phyloP scores from a whole-genome alignment of 164 flowering plant species.

The Cinnamomum chago region DNA sequence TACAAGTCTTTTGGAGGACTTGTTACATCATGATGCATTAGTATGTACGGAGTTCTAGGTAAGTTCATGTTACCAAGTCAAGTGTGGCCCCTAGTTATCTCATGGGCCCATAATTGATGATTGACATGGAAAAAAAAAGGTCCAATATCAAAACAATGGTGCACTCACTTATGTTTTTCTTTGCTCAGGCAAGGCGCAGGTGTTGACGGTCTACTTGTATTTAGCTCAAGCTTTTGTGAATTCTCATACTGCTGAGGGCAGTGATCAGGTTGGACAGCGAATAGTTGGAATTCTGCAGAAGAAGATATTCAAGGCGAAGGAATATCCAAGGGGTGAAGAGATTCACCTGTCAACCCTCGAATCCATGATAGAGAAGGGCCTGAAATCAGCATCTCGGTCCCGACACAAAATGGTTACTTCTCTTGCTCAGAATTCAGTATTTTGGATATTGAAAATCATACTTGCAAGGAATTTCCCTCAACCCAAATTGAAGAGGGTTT shows the following conservation, averaged over 20 bases:
- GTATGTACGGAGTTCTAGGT: too few species aligned
- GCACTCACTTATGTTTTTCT: background rate
- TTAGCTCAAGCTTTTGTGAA: slow-evolving; percentile 69
- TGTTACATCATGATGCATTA: too few species aligned
- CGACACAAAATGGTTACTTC: slow-evolving; percentile 63
- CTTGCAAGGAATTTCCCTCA: slow-evolving; percentile 44
- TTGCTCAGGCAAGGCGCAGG: slow-evolving; percentile 61
- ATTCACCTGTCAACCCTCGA: slow-evolving; percentile 50
- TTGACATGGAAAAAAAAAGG: too few species aligned
- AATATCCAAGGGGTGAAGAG: slow-evolving; percentile 57
- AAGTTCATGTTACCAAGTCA: too few species aligned
- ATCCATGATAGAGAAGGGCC: slow-evolving; percentile 54
- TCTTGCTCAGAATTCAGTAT: slow-evolving; percentile 67
- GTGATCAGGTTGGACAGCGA: slow-evolving; percentile 83
- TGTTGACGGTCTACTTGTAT: slow-evolving; percentile 68
- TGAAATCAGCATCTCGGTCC: slow-evolving; percentile 59
- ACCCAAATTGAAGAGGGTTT: slow-evolving; percentile 40
- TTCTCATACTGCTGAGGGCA: slow-evolving; percentile 58
- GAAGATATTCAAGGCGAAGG: slow-evolving; percentile 80
- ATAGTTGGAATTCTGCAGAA: slow-evolving; percentile 83
- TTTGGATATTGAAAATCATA: slow-evolving; percentile 73
- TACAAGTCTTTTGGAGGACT: too few species aligned
- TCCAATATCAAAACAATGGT: too few species aligned
- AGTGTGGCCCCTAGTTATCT: too few species aligned
- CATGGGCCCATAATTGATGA: too few species aligned